These are phyloP conservation scores for Colletotrichum incanum DNA, from an alignment of 2,329 filamentous ascomycete species.

Conservation along the genomic window DNA sequence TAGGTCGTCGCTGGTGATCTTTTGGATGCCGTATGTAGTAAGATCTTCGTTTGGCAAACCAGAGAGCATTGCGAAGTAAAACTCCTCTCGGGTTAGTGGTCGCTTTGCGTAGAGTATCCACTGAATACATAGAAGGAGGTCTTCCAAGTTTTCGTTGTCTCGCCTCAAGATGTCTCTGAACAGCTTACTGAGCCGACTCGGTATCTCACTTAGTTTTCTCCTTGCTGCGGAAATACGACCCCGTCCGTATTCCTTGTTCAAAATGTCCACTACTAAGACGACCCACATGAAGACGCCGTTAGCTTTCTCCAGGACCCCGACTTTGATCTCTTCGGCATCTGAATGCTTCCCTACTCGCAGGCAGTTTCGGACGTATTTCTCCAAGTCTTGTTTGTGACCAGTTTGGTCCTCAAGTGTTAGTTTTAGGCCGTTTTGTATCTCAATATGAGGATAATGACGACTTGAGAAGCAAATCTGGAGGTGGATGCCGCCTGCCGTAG, in stretches of 20 bases:
- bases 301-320: slow-evolving; percentile 7
- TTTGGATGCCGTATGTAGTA: slow-evolving; percentile 46
- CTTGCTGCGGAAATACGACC: slow-evolving; percentile 48
- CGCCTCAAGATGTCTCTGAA: slow-evolving; percentile 60
- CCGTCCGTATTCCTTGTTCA: slow-evolving; percentile 54
- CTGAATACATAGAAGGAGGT: slow-evolving; percentile 57
- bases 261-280: slow-evolving; percentile 57
- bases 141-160: slow-evolving; percentile 55
- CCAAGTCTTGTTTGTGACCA: slow-evolving; percentile 47
- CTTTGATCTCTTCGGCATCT: background rate
- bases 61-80: slow-evolving; percentile 51
- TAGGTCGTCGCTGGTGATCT: slow-evolving; percentile 47
- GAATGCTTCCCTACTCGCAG: slow-evolving; percentile 44
- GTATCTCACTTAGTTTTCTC: slow-evolving; percentile 54
- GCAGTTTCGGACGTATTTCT: slow-evolving; percentile 44
- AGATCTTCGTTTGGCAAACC: background rate
- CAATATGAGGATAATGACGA: slow-evolving; percentile 34
- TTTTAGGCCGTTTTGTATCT: slow-evolving; percentile 30
- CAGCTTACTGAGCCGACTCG: slow-evolving; percentile 53
- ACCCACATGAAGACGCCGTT: slow-evolving; percentile 62
- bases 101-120: slow-evolving; percentile 60
- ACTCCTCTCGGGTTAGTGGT: slow-evolving; percentile 55
- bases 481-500: background rate
- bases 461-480: slow-evolving; percentile 30
- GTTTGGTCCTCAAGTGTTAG: slow-evolving; percentile 49